These are phyloP conservation scores for Mycena vitilis DNA, from an alignment of 768 basidiomycete genomes.

Conservation along the genomic window DNA sequence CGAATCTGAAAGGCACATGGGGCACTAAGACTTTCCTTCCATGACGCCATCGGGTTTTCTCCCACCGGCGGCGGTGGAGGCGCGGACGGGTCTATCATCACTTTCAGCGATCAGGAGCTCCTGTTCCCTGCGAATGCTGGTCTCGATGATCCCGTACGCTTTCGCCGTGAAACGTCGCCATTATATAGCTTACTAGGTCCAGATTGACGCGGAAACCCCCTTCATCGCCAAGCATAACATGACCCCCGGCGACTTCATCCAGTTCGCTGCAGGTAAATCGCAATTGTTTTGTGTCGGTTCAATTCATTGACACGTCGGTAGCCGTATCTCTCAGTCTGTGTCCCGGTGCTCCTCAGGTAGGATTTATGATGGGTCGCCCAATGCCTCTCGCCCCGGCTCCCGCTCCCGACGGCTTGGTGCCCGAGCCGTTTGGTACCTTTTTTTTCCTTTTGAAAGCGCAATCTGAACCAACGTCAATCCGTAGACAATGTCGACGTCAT, in stretches of 20 bases:
- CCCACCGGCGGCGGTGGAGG: slow-evolving; percentile 27
- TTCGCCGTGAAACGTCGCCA: too few species aligned
- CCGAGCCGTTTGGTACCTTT: slow-evolving; percentile 36
- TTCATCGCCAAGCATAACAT: slow-evolving; percentile 28
- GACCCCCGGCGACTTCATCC: slow-evolving; percentile 46
- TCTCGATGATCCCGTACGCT: slow-evolving; percentile 42
- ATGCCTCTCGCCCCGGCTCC: slow-evolving; percentile 32
- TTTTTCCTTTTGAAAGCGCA: not conserved
- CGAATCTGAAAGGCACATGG: slow-evolving; percentile 31
- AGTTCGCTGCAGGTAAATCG: slow-evolving; percentile 41
- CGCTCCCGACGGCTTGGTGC: slow-evolving; percentile 33
- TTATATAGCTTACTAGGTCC: too few species aligned
- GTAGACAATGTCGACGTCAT: slow-evolving; percentile 24
- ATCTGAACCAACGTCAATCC: not conserved
- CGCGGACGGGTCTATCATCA: slow-evolving; percentile 49
- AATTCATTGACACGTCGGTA: not conserved
- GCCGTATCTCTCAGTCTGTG: slow-evolving; percentile 45
- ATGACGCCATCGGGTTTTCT: slow-evolving; percentile 41
- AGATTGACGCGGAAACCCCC: slow-evolving; percentile 36
- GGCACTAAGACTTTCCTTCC: slow-evolving; percentile 26
- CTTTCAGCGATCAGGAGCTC: slow-evolving; percentile 45
- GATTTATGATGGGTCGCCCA: slow-evolving; percentile 45
- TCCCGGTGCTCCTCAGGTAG: slow-evolving; percentile 46
- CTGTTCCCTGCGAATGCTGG: slow-evolving; percentile 45
- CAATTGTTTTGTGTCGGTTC: not conserved